Conservation (phyloP, 345 rosid species). For the Carallia pectinifolia region DNA sequence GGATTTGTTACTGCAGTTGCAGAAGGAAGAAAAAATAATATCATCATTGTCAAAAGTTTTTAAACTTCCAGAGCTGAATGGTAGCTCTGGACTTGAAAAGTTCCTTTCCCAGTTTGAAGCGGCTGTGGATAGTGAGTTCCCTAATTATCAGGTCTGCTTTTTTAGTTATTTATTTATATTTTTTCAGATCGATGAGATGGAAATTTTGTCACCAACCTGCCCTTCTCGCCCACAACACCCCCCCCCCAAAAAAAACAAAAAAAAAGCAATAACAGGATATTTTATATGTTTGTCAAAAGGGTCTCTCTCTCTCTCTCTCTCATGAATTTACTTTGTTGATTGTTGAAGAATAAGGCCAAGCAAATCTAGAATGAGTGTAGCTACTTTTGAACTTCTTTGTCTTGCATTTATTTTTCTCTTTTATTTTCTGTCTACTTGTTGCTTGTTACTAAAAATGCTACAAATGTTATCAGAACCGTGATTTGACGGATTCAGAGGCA, state of each 20-base stretch:
- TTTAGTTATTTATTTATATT: conserved; percentile 1
- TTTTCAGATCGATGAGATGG: not conserved
- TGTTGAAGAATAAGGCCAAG: not conserved
- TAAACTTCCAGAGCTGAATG: conserved; percentile 54
- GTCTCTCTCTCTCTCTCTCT: not conserved
- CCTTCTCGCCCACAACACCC: too few relatives aligned
- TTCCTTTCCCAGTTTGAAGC: conserved; percentile 83
- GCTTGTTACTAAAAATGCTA: conserved; percentile 9
- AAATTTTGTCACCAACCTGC: too few relatives aligned
- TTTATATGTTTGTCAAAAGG: not conserved
- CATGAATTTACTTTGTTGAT: not conserved
- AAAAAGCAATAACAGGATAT: too few relatives aligned
- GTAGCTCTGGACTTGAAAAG: conserved; percentile 54
- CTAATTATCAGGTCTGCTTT: conserved; percentile 76
- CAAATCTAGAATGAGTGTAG: not conserved
- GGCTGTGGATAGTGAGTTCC: conserved; percentile 89
- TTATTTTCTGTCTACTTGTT: conserved; percentile 1
- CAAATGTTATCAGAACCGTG: conserved; percentile 61
- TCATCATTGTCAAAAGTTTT: conserved; percentile 45
- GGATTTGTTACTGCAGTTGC: conserved; percentile 59
- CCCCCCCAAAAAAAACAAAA: too few relatives aligned
- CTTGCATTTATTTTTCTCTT: not conserved
- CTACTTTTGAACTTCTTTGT: too few relatives aligned
- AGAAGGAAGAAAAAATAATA: conserved; percentile 48
- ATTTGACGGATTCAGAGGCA: conserved; percentile 64